A percentile compares a stretch with the other conserved stretches of the same genome.
Conservation (phyloP, 768 basidiomycete species). For the Dendrothele bispora region DNA sequence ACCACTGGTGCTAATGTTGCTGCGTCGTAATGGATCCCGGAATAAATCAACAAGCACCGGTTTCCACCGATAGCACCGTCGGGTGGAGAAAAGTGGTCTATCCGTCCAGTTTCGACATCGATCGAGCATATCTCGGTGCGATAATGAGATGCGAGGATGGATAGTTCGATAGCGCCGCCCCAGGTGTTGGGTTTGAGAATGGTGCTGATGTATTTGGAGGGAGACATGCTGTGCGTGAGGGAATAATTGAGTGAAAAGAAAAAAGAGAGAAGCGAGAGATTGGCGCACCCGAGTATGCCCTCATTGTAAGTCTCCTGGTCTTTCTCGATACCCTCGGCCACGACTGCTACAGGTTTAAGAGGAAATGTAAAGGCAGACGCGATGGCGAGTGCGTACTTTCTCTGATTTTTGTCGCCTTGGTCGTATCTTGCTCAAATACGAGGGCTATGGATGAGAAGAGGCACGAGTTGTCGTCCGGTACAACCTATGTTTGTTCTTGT, state of each 20-base stretch:
- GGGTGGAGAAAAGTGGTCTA: slow-evolving; percentile 75
- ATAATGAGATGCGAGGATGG: slow-evolving; percentile 82
- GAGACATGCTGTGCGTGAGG: slow-evolving; percentile 45
- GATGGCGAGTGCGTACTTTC: slow-evolving; percentile 50
- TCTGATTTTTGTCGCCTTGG: slow-evolving; percentile 69
- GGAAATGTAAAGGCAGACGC: not conserved
- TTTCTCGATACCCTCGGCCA: slow-evolving; percentile 75
- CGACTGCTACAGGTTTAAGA: slow-evolving; percentile 46
- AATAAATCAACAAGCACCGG: slow-evolving; percentile 83
- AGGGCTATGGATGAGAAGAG: slow-evolving; percentile 86
- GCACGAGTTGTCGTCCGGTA: slow-evolving; percentile 98
- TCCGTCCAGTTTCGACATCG: slow-evolving; percentile 89
- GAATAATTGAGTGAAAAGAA: slow-evolving; percentile 2
- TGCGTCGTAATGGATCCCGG: slow-evolving; percentile 96
- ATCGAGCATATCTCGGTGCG: slow-evolving; percentile 84
- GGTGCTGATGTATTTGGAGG: slow-evolving; percentile 72
- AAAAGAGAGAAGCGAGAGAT: slow-evolving; percentile 1
- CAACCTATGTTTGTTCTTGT: slow-evolving; percentile 56
- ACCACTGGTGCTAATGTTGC: slow-evolving; percentile 76
- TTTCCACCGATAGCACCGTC: slow-evolving; percentile 30
- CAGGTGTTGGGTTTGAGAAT: slow-evolving; percentile 81
- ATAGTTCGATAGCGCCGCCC: slow-evolving; percentile 96
- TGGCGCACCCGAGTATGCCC: slow-evolving; percentile 77
- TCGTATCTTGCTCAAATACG: slow-evolving; percentile 80
- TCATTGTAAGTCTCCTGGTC: slow-evolving; percentile 78